Conservation (phyloP, 441 rosid genomes). For the Viola pubescens region DNA sequence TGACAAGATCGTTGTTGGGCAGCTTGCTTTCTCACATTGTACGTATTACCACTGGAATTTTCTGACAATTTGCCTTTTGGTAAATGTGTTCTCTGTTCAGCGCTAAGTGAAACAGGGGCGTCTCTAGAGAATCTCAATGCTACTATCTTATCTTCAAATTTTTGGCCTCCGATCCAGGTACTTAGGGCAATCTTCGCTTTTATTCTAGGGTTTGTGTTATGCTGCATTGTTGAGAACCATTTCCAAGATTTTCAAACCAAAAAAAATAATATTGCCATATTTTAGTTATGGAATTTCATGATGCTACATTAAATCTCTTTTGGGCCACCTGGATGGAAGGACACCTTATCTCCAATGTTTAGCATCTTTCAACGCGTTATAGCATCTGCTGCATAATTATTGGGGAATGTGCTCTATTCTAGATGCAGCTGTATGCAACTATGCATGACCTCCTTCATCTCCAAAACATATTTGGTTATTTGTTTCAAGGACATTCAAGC, state of each 20-base stretch:
- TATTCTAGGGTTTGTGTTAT: neutral
- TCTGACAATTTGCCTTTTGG: slow-evolving; percentile 12
- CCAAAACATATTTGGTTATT: too few species aligned
- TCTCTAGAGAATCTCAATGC: slow-evolving; percentile 65
- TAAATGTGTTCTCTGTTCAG: slow-evolving; percentile 27
- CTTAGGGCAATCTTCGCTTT: slow-evolving; percentile 1
- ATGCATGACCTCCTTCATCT: too few species aligned
- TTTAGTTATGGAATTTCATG: too few species aligned
- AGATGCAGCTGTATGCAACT: too few species aligned
- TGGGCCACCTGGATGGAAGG: too few species aligned
- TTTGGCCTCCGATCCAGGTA: slow-evolving; percentile 99
- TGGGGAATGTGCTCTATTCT: too few species aligned
- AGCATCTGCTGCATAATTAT: too few species aligned
- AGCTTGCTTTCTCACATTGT: neutral
- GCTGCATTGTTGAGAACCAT: neutral
- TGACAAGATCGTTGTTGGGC: slow-evolving; percentile 6
- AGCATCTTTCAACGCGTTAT: too few species aligned
- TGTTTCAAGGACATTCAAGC: too few species aligned
- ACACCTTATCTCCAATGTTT: too few species aligned
- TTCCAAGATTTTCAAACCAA: neutral
- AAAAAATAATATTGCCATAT: neutral
- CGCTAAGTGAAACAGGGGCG: slow-evolving; percentile 34
- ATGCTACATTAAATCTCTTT: too few species aligned
- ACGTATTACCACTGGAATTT: slow-evolving; percentile 7
- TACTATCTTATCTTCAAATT: slow-evolving; percentile 83